Evolutionary conservation across 352 stramenopile species (phyloP).

Genomic region (Phytopythium ostracodes): DNA sequence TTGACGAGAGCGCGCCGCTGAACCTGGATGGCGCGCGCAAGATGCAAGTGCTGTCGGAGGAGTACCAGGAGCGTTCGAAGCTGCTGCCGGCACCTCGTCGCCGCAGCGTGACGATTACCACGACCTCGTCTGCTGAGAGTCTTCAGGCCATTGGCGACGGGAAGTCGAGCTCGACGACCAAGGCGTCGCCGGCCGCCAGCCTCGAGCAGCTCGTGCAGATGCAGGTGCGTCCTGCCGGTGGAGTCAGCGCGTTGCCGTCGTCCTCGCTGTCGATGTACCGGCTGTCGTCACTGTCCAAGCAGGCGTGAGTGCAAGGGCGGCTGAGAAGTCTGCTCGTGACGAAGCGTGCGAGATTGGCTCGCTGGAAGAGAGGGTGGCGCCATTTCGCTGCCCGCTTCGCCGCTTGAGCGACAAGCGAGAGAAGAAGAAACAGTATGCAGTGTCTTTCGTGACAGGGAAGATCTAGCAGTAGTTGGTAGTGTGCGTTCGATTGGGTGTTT

Average conservation of each 20-base stretch:
- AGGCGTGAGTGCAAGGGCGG: neutral
- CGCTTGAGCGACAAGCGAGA: conserved; percentile 7
- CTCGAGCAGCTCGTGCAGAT: conserved; percentile 84
- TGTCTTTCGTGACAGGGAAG: neutral
- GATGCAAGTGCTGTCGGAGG: conserved; percentile 85
- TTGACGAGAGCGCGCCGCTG: conserved; percentile 72
- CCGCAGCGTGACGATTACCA: conserved; percentile 78
- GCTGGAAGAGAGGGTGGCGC: neutral
- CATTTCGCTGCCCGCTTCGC: neutral
- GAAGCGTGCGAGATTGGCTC: neutral
- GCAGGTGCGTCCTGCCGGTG: conserved; percentile 71
- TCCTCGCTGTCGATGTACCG: conserved; percentile 48
- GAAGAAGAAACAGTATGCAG: conserved; percentile 4
- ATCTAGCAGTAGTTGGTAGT: conserved; percentile 4
- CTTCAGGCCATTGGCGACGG: conserved; percentile 16
- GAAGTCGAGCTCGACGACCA: conserved; percentile 16
- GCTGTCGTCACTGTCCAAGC: conserved; percentile 28
- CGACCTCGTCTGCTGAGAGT: conserved; percentile 35
- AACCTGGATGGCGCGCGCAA: conserved; percentile 83
- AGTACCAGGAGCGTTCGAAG: conserved; percentile 85
- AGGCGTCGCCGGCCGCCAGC: conserved; percentile 62
- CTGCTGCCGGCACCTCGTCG: conserved; percentile 59
- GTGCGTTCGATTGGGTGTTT: conserved; percentile 9
- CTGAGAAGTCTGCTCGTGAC: neutral
- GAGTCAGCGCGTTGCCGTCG: conserved; percentile 25